Evolutionary conservation across 2,329 filamentous ascomycete genomes (phyloP), one percentile per base, ranked within the genome.

Genomic region (Myrmaecium sp.): DNA sequence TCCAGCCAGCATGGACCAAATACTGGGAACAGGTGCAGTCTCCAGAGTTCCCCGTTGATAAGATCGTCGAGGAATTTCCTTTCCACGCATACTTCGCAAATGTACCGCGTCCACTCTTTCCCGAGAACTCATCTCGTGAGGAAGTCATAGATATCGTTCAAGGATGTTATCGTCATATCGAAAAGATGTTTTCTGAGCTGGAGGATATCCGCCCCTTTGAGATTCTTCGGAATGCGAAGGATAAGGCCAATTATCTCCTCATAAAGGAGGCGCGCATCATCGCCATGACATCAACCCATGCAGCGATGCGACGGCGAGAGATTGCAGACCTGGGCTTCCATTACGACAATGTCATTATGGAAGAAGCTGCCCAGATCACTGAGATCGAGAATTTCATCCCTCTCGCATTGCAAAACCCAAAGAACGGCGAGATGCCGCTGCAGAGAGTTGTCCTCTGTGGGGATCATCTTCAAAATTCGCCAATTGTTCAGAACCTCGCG

Each of bases 271-370:
- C 91, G n/a, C 75, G 89, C 18, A 89, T 98, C 35, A 76, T 98
- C 36, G 91, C 89, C 31, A 98, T 98, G 91, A 98, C 89, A 11
- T 91, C 84, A 4, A 98, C 91, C 0, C 89, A 98, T 51, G 91
- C 89, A 4, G 89, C 89, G 2, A 98, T 98, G 66, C 73, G 83
- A 33, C 66, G 86, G 35, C 73, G 81, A 35, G 86, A 95, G 42
- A 95, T 98, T 40, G 77, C 82, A 1, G 66, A 69, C 10, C 65
- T 95, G n/a, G 84, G 84, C 10, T 98, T 98, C 54, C 81, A 82
- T 39, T 98, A 98, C 43, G 84, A 95, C 58, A 98, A 93, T 36
- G 78, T 98, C 8, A 66, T 98, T 28, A 94, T 98, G 79, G 89
- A 98, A 57, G 89, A 98, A 62, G 86, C 89, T 4, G 89, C 89